A percentile compares a stretch with the other conserved stretches of the same genome.
Evolutionary conservation across 164 flowering plant species (phyloP).

Genomic region (Vitis amurensis): DNA sequence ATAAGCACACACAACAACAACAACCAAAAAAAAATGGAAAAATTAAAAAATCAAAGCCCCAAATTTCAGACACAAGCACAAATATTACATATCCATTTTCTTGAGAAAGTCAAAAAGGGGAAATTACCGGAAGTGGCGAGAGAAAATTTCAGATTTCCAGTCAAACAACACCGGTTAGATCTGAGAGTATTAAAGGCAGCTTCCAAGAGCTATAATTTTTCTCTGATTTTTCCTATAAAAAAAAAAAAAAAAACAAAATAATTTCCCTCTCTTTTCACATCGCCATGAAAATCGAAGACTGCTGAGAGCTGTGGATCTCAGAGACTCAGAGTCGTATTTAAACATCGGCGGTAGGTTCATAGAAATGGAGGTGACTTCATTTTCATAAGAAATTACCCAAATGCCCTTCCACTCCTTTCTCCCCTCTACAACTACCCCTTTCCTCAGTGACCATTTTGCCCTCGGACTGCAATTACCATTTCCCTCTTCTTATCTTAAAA

Average conservation of each 20-base stretch:
- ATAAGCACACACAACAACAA: not conserved
- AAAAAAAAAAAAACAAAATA: too few species aligned
- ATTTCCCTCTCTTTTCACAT: not conserved
- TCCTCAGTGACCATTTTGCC: too few species aligned
- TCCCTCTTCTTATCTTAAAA: too few species aligned
- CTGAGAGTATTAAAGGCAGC: not conserved
- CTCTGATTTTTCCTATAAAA: too few species aligned
- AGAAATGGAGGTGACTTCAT: too few species aligned
- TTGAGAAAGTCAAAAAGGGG: not conserved
- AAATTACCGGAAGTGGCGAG: slow-evolving; percentile 5
- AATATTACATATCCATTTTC: not conserved
- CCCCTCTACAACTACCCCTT: too few species aligned
- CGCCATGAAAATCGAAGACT: not conserved
- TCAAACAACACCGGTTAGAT: too few species aligned
- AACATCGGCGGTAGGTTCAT: not conserved
- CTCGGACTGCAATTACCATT: too few species aligned
- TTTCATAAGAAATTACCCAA: too few species aligned
- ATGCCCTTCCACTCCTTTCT: too few species aligned
- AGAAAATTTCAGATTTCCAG: not conserved
- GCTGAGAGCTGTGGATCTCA: slow-evolving; percentile 11
- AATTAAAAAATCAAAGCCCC: not conserved
- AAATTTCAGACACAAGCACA: too few species aligned
- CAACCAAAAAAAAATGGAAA: not conserved
- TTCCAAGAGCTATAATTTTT: not conserved
- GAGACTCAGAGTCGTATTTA: slow-evolving; percentile 3